Conservation (phyloP, 2,329 filamentous ascomycete species). For the Lachnellula willkommii region DNA sequence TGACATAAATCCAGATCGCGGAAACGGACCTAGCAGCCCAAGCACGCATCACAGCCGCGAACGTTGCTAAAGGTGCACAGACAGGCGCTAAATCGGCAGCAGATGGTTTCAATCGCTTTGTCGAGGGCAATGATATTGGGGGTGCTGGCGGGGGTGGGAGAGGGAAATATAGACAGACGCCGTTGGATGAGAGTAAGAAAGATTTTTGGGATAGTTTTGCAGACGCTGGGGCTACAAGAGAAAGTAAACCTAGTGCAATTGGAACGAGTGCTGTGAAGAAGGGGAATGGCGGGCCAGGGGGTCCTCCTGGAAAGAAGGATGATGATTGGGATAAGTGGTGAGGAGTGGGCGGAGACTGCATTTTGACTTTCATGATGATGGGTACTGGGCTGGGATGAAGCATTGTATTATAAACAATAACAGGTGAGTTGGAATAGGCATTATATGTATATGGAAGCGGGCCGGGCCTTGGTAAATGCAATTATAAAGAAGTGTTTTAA, state of each 20-base stretch:
- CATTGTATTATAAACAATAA: too few species aligned
- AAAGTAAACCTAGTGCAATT: conserved; percentile 18
- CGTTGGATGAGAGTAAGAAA: conserved; percentile 60
- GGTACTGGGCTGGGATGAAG: too few species aligned
- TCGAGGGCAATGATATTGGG: conserved; percentile 60
- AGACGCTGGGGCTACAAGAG: conserved; percentile 32
- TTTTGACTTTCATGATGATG: too few species aligned
- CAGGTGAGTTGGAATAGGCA: too few species aligned
- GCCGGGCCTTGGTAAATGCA: too few species aligned
- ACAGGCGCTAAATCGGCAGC: conserved; percentile 69
- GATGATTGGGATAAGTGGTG: conserved; percentile 56
- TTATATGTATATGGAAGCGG: too few species aligned
- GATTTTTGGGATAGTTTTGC: conserved; percentile 94
- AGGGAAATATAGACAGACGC: conserved; percentile 33
- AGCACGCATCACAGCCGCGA: conserved; percentile 57
- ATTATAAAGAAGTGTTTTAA: too few species aligned
- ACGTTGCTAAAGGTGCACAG: conserved; percentile 61
- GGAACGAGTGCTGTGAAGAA: conserved; percentile 30
- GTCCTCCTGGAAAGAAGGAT: conserved; percentile 40
- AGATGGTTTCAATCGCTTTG: conserved; percentile 77
- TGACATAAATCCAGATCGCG: conserved; percentile 54
- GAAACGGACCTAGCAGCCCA: conserved; percentile 72
- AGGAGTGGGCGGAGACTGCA: not conserved
- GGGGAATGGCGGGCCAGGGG: conserved; percentile 17
- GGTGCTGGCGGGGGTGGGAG: conserved; percentile 1